Percentiles rank a stretch among this genome's conserved stretches.
Conservation (phyloP, 192 early-diverging fungal species). For the Coemansia sp. region DNA sequence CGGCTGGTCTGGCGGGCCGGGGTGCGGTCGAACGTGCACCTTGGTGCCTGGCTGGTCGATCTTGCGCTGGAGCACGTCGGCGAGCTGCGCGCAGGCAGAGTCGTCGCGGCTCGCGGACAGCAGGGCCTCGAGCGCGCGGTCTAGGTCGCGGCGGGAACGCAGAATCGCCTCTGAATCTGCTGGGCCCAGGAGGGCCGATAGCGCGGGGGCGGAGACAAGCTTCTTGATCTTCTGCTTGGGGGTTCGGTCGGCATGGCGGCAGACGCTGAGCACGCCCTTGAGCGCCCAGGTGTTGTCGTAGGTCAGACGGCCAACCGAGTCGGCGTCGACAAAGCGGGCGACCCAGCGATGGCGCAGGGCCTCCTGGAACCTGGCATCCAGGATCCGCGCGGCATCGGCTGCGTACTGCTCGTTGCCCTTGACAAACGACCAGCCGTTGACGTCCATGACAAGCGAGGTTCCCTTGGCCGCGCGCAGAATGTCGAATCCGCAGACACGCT, state of each 20-base stretch:
- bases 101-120: constrained; percentile 55
- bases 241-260: constrained; percentile 93
- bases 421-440: constrained; percentile 99
- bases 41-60: constrained; percentile 83
- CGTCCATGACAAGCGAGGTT: constrained; percentile 92
- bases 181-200: constrained; percentile 68
- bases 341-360: constrained; percentile 60
- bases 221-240: constrained; percentile 98
- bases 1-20: constrained; percentile 48
- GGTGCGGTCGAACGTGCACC: constrained; percentile 83
- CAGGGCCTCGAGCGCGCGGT: constrained; percentile 67
- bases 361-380: constrained; percentile 74
- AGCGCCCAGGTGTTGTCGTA: constrained; percentile 86
- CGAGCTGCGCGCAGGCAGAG: constrained; percentile 63
- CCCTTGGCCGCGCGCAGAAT: constrained; percentile 68
- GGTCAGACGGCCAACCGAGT: constrained; percentile 36
- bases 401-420: constrained; percentile 95
- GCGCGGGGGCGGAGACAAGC: constrained; percentile 65
- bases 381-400: constrained; percentile 72
- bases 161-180: constrained; percentile 75
- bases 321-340: constrained; percentile 58
- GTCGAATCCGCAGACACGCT: constrained; percentile 95
- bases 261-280: constrained; percentile 89
- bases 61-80: constrained; percentile 77
- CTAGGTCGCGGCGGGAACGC: constrained; percentile 55